A percentile compares a stretch with the other conserved stretches of the same genome.
These are phyloP conservation scores for Bipolaris victoriae DNA, from an alignment of 2,329 filamentous ascomycete species.

Conservation along the genomic window DNA sequence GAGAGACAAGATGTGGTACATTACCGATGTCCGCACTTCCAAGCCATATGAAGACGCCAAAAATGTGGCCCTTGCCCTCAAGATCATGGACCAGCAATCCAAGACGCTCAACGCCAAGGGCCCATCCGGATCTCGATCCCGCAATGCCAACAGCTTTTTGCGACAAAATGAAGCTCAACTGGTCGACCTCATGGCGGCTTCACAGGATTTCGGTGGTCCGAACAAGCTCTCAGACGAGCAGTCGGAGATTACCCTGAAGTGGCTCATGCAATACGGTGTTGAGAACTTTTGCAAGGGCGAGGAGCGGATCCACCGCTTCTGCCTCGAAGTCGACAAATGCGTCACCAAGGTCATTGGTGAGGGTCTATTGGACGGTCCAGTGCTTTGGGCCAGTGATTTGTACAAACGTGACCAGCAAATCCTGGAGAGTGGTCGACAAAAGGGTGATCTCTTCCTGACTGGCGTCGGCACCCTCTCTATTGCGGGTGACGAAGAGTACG, in stretches of 20 bases:
- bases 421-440: constrained; percentile 59
- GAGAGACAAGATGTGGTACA: constrained; percentile 98
- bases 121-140: constrained; percentile 48
- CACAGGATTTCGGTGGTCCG: constrained; percentile 82
- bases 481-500: constrained; percentile 56
- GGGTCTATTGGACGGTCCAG: constrained; percentile 80
- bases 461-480: constrained; percentile 57
- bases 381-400: constrained; percentile 90
- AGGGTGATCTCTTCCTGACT: constrained; percentile 56
- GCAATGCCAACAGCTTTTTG: constrained; percentile 64
- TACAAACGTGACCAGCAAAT: constrained; percentile 77
- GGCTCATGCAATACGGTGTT: constrained; percentile 80
- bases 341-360: constrained; percentile 86
- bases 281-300: constrained; percentile 96
- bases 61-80: constrained; percentile 84
- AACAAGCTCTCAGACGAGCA: constrained; percentile 98
- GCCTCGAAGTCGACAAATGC: constrained; percentile 85
- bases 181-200: constrained; percentile 83
- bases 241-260: constrained; percentile 80
- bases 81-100: constrained; percentile 77
- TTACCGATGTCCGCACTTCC: constrained; percentile 90
- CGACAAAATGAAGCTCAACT: constrained; percentile 84
- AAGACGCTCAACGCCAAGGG: constrained; percentile 51
- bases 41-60: constrained; percentile 85
- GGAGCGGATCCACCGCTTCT: constrained; percentile 92